phyloP scores from a whole-genome alignment of 805 yeast genomes.

The Hanseniaspora clermontiae region DNA sequence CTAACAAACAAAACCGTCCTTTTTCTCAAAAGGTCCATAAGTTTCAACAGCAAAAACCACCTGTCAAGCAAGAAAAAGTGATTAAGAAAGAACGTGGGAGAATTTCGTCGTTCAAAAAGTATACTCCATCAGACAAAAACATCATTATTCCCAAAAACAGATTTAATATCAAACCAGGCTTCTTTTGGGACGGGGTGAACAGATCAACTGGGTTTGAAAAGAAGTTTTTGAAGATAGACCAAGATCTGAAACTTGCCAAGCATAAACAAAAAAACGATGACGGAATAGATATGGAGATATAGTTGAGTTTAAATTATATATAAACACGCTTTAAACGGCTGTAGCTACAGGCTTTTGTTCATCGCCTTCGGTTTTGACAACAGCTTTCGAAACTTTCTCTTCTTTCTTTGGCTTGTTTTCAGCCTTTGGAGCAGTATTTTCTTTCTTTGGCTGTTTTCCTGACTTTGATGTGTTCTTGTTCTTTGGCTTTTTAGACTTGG shows the following conservation, averaged over 20 bases:
- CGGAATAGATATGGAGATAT: constrained; percentile 18
- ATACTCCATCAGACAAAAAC: constrained; percentile 30
- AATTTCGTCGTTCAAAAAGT: constrained; percentile 27
- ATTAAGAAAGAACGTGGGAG: constrained; percentile 26
- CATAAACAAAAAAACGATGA: constrained; percentile 30
- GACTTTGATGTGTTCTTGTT: neutral
- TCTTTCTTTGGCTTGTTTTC: neutral
- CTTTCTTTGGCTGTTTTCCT: neutral
- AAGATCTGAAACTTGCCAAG: constrained; percentile 28
- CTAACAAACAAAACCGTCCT: neutral
- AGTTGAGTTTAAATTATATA: constrained; percentile 5
- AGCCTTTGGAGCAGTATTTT: neutral
- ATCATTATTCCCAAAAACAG: constrained; percentile 45
- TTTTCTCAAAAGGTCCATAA: neutral
- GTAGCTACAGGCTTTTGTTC: neutral
- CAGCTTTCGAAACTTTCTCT: neutral
- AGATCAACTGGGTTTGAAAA: constrained; percentile 79
- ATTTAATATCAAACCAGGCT: constrained; percentile 65
- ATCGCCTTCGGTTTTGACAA: no score
- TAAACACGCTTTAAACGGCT: neutral
- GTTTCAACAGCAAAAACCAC: neutral
- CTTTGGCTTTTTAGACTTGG: neutral
- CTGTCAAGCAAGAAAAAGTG: neutral
- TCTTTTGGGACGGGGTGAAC: constrained; percentile 85
- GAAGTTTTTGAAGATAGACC: constrained; percentile 38